Conservation (phyloP, 169 alveolate genomes). For the Eimeria brunetti region DNA sequence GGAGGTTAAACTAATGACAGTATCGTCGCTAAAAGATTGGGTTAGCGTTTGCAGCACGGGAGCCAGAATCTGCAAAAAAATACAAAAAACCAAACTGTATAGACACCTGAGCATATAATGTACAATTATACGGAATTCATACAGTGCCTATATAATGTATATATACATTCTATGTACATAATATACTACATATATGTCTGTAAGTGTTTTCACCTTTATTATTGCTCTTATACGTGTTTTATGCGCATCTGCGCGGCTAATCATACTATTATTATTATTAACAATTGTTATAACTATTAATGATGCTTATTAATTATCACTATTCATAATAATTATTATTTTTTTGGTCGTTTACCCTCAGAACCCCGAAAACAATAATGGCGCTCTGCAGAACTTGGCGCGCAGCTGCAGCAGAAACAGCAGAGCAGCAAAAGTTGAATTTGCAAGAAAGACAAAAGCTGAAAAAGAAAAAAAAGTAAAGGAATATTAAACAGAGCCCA, state of each 20-base stretch:
- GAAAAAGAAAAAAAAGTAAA: not conserved
- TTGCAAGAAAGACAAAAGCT: not conserved
- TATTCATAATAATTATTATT: too few relatives aligned
- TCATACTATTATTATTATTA: too few relatives aligned
- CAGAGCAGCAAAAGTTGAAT: not conserved
- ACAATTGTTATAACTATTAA: too few relatives aligned
- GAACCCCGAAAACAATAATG: constrained; percentile 30
- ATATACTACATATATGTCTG: too few relatives aligned
- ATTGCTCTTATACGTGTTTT: too few relatives aligned
- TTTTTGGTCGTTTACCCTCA: constrained; percentile 2
- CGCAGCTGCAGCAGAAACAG: constrained; percentile 5
- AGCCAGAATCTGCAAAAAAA: constrained; percentile 44
- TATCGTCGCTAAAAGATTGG: constrained; percentile 76
- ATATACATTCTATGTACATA: too few relatives aligned
- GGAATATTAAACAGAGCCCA: not conserved
- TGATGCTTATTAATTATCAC: too few relatives aligned
- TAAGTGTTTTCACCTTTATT: too few relatives aligned
- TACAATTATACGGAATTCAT: too few relatives aligned
- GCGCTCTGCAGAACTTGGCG: constrained; percentile 61
- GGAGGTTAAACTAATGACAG: constrained; percentile 57
- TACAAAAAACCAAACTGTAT: not conserved
- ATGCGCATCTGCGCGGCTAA: too few relatives aligned
- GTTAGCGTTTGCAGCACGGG: constrained; percentile 75
- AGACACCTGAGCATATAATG: too few relatives aligned
- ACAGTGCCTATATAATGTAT: too few relatives aligned